Evolutionary conservation across 805 yeast genomes (phyloP).

Genomic region (Isabelozyma pseudorhagii): DNA sequence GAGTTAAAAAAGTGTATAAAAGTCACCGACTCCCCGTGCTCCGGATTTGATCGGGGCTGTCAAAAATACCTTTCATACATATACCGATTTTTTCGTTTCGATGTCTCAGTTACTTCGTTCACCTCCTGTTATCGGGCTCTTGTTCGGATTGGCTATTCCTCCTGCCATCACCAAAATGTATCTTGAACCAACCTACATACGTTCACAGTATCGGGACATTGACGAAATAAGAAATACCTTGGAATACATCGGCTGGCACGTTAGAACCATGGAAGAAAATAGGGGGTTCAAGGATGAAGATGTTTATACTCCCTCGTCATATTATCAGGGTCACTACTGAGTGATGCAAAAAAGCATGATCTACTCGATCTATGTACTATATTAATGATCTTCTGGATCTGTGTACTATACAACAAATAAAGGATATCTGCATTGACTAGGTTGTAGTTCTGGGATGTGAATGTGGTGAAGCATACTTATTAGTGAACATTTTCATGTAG

Average conservation of each 20-base stretch:
- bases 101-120: slow-evolving; percentile 8
- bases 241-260: slow-evolving; percentile 34
- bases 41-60: not conserved
- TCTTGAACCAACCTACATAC: slow-evolving; percentile 22
- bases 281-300: slow-evolving; percentile 25
- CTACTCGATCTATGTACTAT: not conserved
- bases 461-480: too few relatives aligned
- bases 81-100: not conserved
- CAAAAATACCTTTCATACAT: not conserved
- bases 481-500: too few relatives aligned
- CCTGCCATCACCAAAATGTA: slow-evolving; percentile 25
- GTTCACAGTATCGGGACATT: slow-evolving; percentile 23
- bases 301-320: slow-evolving; percentile 24
- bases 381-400: too few relatives aligned
- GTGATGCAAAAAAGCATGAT: too few relatives aligned
- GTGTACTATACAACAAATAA: too few relatives aligned
- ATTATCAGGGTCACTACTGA: slow-evolving; percentile 17
- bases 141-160: slow-evolving; percentile 27
- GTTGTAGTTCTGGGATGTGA: too few relatives aligned
- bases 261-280: slow-evolving; percentile 27
- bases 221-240: slow-evolving; percentile 26
- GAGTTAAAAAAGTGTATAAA: not conserved
- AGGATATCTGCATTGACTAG: too few relatives aligned
- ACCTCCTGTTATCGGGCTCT: slow-evolving; percentile 17
- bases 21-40: not conserved